phyloP scores from a whole-genome alignment of 441 rosid genomes.

The Pelargonium australe region DNA sequence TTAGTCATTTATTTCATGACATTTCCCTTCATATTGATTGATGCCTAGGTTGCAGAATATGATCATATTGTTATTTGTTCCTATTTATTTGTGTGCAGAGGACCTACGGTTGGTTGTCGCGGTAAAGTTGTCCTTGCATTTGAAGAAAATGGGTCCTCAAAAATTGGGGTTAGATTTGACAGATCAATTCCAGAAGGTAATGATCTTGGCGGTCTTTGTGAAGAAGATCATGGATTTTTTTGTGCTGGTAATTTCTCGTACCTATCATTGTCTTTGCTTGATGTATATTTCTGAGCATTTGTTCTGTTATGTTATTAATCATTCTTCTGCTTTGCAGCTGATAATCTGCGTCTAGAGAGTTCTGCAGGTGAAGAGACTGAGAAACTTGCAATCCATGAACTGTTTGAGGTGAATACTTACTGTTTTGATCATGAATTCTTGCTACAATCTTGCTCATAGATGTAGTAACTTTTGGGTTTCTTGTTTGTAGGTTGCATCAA shows the following conservation, averaged over 20 bases:
- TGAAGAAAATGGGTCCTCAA: slow-evolving; percentile 84
- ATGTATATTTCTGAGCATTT: slow-evolving; percentile 1
- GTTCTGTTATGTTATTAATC: slow-evolving; percentile 7
- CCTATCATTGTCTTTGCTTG: slow-evolving; percentile 8
- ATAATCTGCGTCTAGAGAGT: slow-evolving; percentile 74
- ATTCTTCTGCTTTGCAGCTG: slow-evolving; percentile 38
- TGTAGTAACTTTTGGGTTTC: slow-evolving; percentile 19
- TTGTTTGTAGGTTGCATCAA: slow-evolving; percentile 56
- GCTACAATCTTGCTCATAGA: slow-evolving; percentile 13
- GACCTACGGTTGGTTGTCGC: slow-evolving; percentile 69
- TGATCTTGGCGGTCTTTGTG: slow-evolving; percentile 93
- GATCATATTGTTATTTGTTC: background rate
- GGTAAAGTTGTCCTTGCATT: slow-evolving; percentile 92
- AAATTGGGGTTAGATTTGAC: slow-evolving; percentile 94
- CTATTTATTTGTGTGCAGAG: slow-evolving; percentile 39
- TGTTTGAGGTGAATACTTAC: slow-evolving; percentile 66
- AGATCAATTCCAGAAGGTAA: slow-evolving; percentile 80
- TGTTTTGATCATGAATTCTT: slow-evolving; percentile 8
- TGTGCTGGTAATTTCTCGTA: slow-evolving; percentile 56
- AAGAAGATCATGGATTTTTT: slow-evolving; percentile 86
- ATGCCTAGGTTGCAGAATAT: background rate
- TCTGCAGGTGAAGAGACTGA: slow-evolving; percentile 79
- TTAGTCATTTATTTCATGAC: background rate
- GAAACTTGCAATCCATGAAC: slow-evolving; percentile 72
- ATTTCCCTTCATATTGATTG: background rate